Evolutionary conservation across 148 eudicot genomes (phyloP).

Genomic region (Spergularia marina): DNA sequence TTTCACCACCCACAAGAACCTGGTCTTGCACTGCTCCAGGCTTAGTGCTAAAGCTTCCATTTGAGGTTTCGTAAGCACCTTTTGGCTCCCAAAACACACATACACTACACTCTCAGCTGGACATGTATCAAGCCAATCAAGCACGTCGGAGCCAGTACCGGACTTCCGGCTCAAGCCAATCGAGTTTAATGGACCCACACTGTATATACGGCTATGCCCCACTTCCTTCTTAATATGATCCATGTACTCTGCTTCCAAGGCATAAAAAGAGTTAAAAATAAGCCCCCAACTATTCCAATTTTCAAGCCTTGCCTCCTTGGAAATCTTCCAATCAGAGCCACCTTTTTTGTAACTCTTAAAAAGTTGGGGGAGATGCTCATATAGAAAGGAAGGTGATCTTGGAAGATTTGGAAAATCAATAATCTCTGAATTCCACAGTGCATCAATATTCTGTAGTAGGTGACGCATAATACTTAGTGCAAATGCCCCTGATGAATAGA

Average conservation of each 20-base stretch:
- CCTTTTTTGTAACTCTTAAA: constrained; percentile 27
- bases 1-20: constrained; percentile 55
- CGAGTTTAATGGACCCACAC: constrained; percentile 48
- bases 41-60: constrained; percentile 46
- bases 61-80: constrained; percentile 36
- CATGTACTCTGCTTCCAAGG: constrained; percentile 45
- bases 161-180: constrained; percentile 17
- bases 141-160: constrained; percentile 12
- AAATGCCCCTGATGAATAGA: constrained; percentile 38
- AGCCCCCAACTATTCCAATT: constrained; percentile 53
- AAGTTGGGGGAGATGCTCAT: constrained; percentile 34
- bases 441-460: constrained; percentile 24
- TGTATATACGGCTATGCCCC: constrained; percentile 38
- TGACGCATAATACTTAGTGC: constrained; percentile 10
- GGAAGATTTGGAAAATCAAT: constrained; percentile 42
- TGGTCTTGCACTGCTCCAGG: constrained; percentile 43
- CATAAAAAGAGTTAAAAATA: constrained; percentile 46
- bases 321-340: constrained; percentile 32
- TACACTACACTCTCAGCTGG: constrained; percentile 49
- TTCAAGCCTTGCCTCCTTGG: constrained; percentile 34
- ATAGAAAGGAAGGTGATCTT: constrained; percentile 34
- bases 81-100: constrained; percentile 72
- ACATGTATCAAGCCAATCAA: constrained; percentile 57
- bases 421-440: background rate
- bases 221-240: constrained; percentile 28